phyloP scores from a whole-genome alignment of 495 filamentous ascomycete genomes.

The Schizothecium vesticola region DNA sequence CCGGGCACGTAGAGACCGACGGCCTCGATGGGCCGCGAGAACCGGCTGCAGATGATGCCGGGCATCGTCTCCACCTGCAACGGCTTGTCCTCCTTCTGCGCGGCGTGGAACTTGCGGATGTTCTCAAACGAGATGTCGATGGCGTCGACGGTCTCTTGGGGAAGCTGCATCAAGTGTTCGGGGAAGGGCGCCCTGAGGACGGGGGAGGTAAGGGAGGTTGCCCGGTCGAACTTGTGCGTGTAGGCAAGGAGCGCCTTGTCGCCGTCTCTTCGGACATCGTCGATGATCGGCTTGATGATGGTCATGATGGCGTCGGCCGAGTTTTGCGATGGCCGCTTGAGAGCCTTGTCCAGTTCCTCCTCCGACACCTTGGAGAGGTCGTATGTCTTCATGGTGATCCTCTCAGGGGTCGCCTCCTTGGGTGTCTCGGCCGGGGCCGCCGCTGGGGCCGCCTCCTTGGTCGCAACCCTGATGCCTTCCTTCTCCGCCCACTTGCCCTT shows the following conservation, averaged over 20 bases:
- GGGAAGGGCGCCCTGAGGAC: conserved; percentile 87
- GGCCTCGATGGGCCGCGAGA: conserved; percentile 84
- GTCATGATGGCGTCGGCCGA: conserved; percentile 84
- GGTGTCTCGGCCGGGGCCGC: conserved; percentile 35
- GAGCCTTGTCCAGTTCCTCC: conserved; percentile 59
- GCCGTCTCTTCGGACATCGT: conserved; percentile 71
- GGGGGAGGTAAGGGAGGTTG: conserved; percentile 79
- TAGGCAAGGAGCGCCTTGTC: conserved; percentile 85
- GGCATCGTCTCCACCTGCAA: conserved; percentile 94
- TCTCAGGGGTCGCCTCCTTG: conserved; percentile 51
- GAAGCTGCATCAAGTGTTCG: conserved; percentile 72
- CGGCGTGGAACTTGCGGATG: conserved; percentile 87
- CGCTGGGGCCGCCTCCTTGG: conserved; percentile 36
- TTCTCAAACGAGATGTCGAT: conserved; percentile 92
- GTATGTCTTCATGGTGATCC: conserved; percentile 78
- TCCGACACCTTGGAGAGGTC: conserved; percentile 56
- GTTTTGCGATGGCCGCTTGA: conserved; percentile 86
- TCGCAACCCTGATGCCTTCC: conserved; percentile 57
- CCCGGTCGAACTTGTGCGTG: conserved; percentile 96
- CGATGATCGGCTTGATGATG: conserved; percentile 85
- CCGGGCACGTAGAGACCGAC: conserved; percentile 95
- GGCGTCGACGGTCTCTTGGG: conserved; percentile 76
- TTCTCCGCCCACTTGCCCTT: conserved; percentile 86
- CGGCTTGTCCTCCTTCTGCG: conserved; percentile 74
- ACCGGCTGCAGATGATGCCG: conserved; percentile 88